A percentile compares a stretch with the other conserved stretches of the same genome.
These are phyloP conservation scores for Cercophora samala DNA, from an alignment of 495 filamentous ascomycete genomes.

Conservation along the genomic window DNA sequence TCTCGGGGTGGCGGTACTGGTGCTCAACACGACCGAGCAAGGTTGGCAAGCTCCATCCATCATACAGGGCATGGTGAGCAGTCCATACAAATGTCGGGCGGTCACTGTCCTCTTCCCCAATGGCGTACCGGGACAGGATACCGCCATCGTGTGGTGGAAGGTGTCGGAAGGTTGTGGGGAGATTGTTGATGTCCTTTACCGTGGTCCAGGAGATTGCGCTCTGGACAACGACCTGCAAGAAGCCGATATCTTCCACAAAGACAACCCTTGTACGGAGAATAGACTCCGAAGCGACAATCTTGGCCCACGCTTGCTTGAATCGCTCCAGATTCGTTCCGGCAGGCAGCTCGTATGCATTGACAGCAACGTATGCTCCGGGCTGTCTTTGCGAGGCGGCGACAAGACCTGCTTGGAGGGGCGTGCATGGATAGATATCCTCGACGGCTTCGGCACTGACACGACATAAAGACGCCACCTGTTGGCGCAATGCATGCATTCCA, in stretches of 20 bases:
- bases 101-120: conserved; percentile 18
- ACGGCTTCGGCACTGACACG: conserved; percentile 26
- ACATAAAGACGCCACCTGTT: conserved; percentile 21
- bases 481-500: conserved; percentile 5
- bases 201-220: conserved; percentile 17
- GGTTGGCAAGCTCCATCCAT: conserved; percentile 56
- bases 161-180: conserved; percentile 10
- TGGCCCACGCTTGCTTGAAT: conserved; percentile 57
- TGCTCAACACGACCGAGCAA: conserved; percentile 22
- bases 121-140: conserved; percentile 17
- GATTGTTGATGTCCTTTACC: conserved; percentile 6
- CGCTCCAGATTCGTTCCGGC: conserved; percentile 40
- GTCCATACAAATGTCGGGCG: conserved; percentile 46
- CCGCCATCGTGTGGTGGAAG: conserved; percentile 25
- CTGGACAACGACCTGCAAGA: conserved; percentile 26
- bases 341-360: conserved; percentile 47
- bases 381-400: conserved; percentile 45
- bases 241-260: conserved; percentile 16
- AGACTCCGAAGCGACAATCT: conserved; percentile 45
- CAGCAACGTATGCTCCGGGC: conserved; percentile 52
- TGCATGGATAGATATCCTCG: conserved; percentile 61
- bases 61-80: conserved; percentile 62
- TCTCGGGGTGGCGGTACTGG: conserved; percentile 16
- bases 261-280: conserved; percentile 47
- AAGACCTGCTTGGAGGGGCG: conserved; percentile 61